Base-by-base conservation (phyloP, 2,329 filamentous ascomycete species). In the Zymoseptoria passerinii region DNA sequence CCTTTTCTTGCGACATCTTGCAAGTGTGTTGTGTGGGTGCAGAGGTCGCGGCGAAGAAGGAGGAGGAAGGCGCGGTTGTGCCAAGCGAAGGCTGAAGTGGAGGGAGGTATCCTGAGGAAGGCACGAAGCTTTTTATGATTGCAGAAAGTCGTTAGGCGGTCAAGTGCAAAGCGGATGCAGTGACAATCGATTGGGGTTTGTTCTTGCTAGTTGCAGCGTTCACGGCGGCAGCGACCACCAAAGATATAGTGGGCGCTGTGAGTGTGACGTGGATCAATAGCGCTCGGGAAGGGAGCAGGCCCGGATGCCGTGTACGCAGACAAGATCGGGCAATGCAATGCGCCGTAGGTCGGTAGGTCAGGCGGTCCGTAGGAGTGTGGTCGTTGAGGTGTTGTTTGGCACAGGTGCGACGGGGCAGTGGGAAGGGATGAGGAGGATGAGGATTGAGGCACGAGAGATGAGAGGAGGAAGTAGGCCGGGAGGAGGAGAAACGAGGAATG, bases 1-100 rank as follows among this genome's bases (percentile, higher is more conserved):
- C 28, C 18, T 48, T 29, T 19, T 52, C 44, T 52, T 50, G 56
- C 54, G 64, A 50, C 65, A 67, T 67, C 54, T 20, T 62, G 59
- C 27, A 20, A 19, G 10, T 48, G 50, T 50, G 29, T 49, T 48
- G 29, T 58, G 56, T 27, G 40, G 56, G 56, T 48, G 48, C 52
- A 54, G 16, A 51, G 50, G 59, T 50, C 19, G 53, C 50, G 44
- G 48, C 52, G 51, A 44, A 44, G 35, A 16, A 44, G 10, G 18
- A 48, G 23, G 28, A 52, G 40, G n/a, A 50, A 53, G 48, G 53
- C 19, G 40, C 48, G 56, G 54, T 53, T 27, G 52, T 57, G 48
- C 53, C 56, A 51, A 44, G 52, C 53, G 50, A 53, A 49, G 28
- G 58, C 29, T 29, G 40, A 50, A 52, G 44, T 27, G 29, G 49